Evolutionary conservation across 768 basidiomycete genomes (phyloP).

Genomic region (Lentinula guzmanii): DNA sequence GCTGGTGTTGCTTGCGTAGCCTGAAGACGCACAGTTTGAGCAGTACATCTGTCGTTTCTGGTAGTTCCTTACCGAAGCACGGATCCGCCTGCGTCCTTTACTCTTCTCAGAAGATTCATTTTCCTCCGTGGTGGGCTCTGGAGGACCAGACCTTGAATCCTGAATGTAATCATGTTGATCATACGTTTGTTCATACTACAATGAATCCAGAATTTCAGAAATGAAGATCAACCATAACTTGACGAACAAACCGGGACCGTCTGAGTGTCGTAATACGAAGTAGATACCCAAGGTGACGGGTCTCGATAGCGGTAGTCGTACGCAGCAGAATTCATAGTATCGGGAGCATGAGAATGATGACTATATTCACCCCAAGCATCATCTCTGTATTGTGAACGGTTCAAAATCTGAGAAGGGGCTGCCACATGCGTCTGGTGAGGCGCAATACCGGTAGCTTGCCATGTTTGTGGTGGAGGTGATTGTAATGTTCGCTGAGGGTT

Average conservation of each 20-base stretch:
- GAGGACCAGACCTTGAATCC: slow-evolving; percentile 37
- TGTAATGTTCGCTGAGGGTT: slow-evolving; percentile 36
- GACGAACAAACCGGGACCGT: slow-evolving; percentile 25
- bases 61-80: slow-evolving; percentile 40
- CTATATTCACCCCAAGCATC: slow-evolving; percentile 57
- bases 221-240: neutral
- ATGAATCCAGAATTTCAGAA: slow-evolving; percentile 8
- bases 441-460: slow-evolving; percentile 60
- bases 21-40: slow-evolving; percentile 21
- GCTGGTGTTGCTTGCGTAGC: slow-evolving; percentile 61
- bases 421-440: slow-evolving; percentile 61
- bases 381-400: slow-evolving; percentile 44
- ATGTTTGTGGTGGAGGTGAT: slow-evolving; percentile 51
- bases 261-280: slow-evolving; percentile 50
- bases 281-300: slow-evolving; percentile 26
- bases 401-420: slow-evolving; percentile 37
- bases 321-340: slow-evolving; percentile 33
- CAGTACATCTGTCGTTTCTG: slow-evolving; percentile 9
- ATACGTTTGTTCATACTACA: slow-evolving; percentile 52
- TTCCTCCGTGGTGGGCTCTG: slow-evolving; percentile 26
- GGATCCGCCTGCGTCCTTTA: slow-evolving; percentile 65
- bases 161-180: slow-evolving; percentile 44
- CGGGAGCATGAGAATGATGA: slow-evolving; percentile 34
- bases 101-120: slow-evolving; percentile 22
- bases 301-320: slow-evolving; percentile 63